Base-by-base conservation (phyloP, 1,139 yeast species). In the Hemisphaericaspora subhashii region DNA sequence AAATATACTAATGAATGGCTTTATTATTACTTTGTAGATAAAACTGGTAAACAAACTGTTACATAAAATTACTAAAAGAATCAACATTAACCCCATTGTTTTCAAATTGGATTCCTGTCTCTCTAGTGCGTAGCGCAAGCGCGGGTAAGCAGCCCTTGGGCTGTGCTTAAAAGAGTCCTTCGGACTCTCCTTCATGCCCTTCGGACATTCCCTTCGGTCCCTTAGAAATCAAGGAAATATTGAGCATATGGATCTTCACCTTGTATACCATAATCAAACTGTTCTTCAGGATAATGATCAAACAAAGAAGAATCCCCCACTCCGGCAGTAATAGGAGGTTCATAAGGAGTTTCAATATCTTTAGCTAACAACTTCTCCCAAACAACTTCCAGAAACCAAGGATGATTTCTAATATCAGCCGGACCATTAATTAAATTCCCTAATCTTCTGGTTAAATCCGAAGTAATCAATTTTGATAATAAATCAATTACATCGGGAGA, bases 221-320 rank as follows among this genome's bases (percentile, higher is more conserved):
- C n/a, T n/a, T 57, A 78, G 49, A 78, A 78, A 25, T 78, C 83
- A 9, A 64, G 62, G 50, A 78, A 78, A 42, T 68, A 62, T 41
- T 66, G 66, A 4, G 70, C 79, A 47, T 64, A 77, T 11, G 76
- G 79, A 54, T 78, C 83, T 8, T 62, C 65, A 4, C 76, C 76
- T 20, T 50, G 52, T 15, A 66, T 56, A 9, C 83, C 83, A 48
- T 78, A 78, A 54, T 77, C 83, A 44, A 74, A 66, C 43, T 75
- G 77, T 43, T 71, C 76, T 55, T 78, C 83, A 4, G 83, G 83
- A 46, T 78, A 78, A 43, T 69, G 70, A 50, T 78, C 83, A 50
- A 77, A 78, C 52, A 74, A 75, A n/a, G 81, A 74, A n/a, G 79
- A 66, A 53, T 78, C 83, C 38, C 83, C 83, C 10, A 76, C 80